Evolutionary conservation across 257 asterid genomes (phyloP), one percentile per base, ranked within the genome.

Genomic region (Gentiana macrophylla): DNA sequence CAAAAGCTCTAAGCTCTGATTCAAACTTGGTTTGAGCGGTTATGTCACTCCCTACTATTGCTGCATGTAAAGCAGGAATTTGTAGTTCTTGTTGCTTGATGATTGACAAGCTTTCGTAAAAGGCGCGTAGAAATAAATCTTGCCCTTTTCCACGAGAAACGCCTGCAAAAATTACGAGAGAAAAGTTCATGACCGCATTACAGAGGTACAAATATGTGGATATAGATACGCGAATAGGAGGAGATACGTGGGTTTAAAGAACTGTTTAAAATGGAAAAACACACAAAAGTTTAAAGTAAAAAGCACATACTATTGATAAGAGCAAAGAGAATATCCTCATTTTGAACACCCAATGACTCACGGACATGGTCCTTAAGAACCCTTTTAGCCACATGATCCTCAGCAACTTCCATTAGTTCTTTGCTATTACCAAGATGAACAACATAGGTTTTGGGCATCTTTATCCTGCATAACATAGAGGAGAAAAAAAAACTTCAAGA

Each of bases 101-200:
- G 66, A 80, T 61, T 50, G 77, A 87, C 71, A 88, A 65, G 69
- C 94, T 86, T 72, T 88, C 94, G 59, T 78, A 68, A 71, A 88
- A 88, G 33, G 94, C 74, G 71, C 75, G 84, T 44, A 92, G 80
- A 71, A 88, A 88, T 32, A 92, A 73, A 77, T 92, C 97, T 65
- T 92, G 97, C 52, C 97, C 97, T 73, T 92, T 92, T 48, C 97
- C 99, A 59, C 99, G 90, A 57, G 99, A 88, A 69, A 92, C 99
- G 72, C 99, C 99, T 92, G 76, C 66, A 73, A 52, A 78, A 55
- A 56, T 56, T 64, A 63, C 50, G 52, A 43, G 59, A 49, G 41
- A 38, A 59, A 53, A 52, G 33, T 51, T 52, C 24, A n/a, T 50
- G 48, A 74, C 44, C 74, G 48, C 70, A 62, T 55, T 54, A 67